phyloP scores from a whole-genome alignment of 208 protist genomes.

The Leishmania mexicana region DNA sequence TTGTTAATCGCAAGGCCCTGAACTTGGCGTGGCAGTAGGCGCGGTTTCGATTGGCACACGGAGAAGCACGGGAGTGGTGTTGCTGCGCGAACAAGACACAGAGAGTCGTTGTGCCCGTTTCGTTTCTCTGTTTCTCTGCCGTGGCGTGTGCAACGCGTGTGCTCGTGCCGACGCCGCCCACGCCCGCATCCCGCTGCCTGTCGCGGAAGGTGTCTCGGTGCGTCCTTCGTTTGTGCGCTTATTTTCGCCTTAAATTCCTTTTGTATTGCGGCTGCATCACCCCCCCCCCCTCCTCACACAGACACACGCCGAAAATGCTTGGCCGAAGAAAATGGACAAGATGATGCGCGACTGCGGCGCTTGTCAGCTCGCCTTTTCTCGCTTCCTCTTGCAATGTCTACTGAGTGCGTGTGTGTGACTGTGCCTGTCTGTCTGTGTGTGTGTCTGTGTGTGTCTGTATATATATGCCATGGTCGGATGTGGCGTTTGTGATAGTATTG shows the following conservation, averaged over 20 bases:
- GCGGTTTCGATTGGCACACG: too few species aligned
- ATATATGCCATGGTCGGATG: background rate
- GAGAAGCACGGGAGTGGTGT: background rate
- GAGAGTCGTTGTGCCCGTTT: background rate
- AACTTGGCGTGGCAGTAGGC: slow-evolving; percentile 72
- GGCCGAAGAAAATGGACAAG: background rate
- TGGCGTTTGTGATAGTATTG: background rate
- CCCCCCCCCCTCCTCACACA: background rate
- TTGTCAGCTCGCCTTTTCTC: background rate
- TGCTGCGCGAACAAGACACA: background rate
- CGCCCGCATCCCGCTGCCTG: background rate
- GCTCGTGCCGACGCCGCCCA: background rate
- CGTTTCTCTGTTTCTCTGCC: background rate
- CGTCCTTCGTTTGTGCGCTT: background rate
- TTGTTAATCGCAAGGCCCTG: slow-evolving; percentile 74
- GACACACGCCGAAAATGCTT: background rate
- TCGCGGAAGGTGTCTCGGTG: too few species aligned
- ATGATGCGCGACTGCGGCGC: background rate
- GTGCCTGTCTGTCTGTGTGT: background rate
- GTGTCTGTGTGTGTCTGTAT: background rate
- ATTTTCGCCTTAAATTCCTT: background rate
- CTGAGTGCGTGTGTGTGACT: background rate
- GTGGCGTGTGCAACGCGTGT: background rate
- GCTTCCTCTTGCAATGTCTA: background rate
- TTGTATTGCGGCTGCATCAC: too few species aligned